A percentile compares a stretch with the other conserved stretches of the same genome.
These are phyloP conservation scores for Fusarium temperatum DNA, from an alignment of 2,329 filamentous ascomycete species.

Conservation along the genomic window DNA sequence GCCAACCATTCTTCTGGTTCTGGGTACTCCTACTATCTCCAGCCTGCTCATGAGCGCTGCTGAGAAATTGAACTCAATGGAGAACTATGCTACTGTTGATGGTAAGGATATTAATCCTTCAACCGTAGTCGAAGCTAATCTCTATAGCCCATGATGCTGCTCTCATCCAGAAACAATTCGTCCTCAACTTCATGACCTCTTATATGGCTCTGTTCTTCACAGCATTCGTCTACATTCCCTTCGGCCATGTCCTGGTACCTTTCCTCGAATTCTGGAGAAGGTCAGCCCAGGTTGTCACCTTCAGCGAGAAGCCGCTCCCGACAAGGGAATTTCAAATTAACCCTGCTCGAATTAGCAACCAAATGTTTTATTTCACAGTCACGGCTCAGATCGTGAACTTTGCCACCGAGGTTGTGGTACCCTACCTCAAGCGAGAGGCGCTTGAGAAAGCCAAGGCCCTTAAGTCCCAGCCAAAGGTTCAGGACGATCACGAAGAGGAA, in stretches of 20 bases:
- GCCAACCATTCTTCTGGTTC: slow-evolving; percentile 87
- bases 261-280: slow-evolving; percentile 84
- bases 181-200: slow-evolving; percentile 95
- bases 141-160: slow-evolving; percentile 77
- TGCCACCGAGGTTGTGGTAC: slow-evolving; percentile 83
- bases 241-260: slow-evolving; percentile 83
- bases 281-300: slow-evolving; percentile 77
- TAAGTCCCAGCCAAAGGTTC: slow-evolving; percentile 63
- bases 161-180: slow-evolving; percentile 91
- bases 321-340: slow-evolving; percentile 80
- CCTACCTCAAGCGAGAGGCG: slow-evolving; percentile 81
- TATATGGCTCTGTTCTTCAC: slow-evolving; percentile 93
- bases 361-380: slow-evolving; percentile 96
- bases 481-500: slow-evolving; percentile 78
- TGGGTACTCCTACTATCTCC: slow-evolving; percentile 80
- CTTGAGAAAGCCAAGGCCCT: slow-evolving; percentile 83
- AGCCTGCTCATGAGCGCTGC: slow-evolving; percentile 80
- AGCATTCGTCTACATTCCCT: slow-evolving; percentile 93
- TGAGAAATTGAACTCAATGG: slow-evolving; percentile 78
- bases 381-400: slow-evolving; percentile 93
- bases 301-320: slow-evolving; percentile 76
- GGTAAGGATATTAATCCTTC: slow-evolving; percentile 48
- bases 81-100: slow-evolving; percentile 92
- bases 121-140: slow-evolving; percentile 9
- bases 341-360: slow-evolving; percentile 81